Percentiles rank a stretch among this genome's conserved stretches.
phyloP scores from a whole-genome alignment of 2,329 filamentous ascomycete species.

The Calonectria ilicicola region DNA sequence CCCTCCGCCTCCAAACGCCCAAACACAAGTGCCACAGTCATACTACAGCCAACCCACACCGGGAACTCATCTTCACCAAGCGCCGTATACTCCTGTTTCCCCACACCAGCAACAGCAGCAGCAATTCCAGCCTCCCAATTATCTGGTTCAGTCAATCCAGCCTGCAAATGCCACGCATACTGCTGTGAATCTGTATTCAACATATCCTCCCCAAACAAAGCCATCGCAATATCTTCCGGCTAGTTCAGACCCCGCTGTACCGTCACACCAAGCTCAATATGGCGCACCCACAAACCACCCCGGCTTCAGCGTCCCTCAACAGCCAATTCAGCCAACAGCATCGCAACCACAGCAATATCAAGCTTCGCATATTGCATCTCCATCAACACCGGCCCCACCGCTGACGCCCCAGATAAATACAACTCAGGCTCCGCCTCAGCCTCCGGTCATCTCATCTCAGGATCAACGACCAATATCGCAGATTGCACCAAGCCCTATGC shows the following conservation, averaged over 20 bases:
- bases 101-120: neutral
- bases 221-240: neutral
- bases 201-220: neutral
- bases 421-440: neutral
- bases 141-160: neutral
- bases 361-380: neutral
- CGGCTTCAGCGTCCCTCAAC: no score
- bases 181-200: neutral
- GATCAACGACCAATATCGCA: neutral
- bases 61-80: neutral
- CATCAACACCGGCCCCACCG: neutral
- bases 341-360: neutral
- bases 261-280: neutral
- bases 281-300: neutral
- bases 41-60: neutral
- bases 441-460: neutral
- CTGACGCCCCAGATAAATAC: neutral
- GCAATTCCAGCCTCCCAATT: neutral
- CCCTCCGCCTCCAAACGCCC: neutral
- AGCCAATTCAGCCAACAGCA: no score
- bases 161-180: neutral
- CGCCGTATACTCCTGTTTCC: neutral
- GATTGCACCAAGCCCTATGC: neutral
- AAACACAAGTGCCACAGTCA: neutral
- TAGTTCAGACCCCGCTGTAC: neutral